A percentile compares a stretch with the other conserved stretches of the same genome.
Evolutionary conservation across 305 asterid genomes (phyloP).

Genomic region (Fraxinus velutina): DNA sequence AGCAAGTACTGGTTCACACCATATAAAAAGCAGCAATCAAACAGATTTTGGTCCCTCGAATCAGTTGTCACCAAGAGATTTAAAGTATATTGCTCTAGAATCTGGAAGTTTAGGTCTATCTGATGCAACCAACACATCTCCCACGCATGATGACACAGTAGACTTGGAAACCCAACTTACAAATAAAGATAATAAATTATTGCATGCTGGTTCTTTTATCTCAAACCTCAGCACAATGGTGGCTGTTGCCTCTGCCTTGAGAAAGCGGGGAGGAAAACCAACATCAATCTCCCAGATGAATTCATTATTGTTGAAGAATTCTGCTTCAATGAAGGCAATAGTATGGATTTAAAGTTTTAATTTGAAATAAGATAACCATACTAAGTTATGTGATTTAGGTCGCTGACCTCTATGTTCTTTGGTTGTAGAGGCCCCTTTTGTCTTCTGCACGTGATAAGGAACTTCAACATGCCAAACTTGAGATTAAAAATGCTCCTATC

Average conservation of each 20-base stretch:
- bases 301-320: slow-evolving; percentile 29
- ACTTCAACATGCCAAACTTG: slow-evolving; percentile 40
- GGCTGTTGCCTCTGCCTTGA: slow-evolving; percentile 16
- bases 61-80: slow-evolving; percentile 1
- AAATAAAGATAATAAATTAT: neutral
- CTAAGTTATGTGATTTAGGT: slow-evolving; percentile 14
- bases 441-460: slow-evolving; percentile 46
- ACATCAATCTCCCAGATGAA: slow-evolving; percentile 44
- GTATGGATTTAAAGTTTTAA: slow-evolving; percentile 31
- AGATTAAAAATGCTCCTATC: slow-evolving; percentile 50
- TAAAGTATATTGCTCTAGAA: slow-evolving; percentile 9
- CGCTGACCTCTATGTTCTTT: slow-evolving; percentile 19
- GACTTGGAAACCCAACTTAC: neutral
- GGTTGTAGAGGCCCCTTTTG: slow-evolving; percentile 39
- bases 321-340: slow-evolving; percentile 28
- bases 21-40: neutral
- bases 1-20: neutral
- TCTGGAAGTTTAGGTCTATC: slow-evolving; percentile 10
- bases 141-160: neutral
- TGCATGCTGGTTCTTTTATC: slow-evolving; percentile 22
- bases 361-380: neutral
- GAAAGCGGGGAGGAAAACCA: slow-evolving; percentile 30
- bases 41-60: neutral
- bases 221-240: slow-evolving; percentile 22
- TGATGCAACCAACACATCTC: slow-evolving; percentile 15